Evolutionary conservation across 2,329 filamentous ascomycete genomes (phyloP), one percentile per base, ranked within the genome.

Genomic region (Claviceps humidiphila): DNA sequence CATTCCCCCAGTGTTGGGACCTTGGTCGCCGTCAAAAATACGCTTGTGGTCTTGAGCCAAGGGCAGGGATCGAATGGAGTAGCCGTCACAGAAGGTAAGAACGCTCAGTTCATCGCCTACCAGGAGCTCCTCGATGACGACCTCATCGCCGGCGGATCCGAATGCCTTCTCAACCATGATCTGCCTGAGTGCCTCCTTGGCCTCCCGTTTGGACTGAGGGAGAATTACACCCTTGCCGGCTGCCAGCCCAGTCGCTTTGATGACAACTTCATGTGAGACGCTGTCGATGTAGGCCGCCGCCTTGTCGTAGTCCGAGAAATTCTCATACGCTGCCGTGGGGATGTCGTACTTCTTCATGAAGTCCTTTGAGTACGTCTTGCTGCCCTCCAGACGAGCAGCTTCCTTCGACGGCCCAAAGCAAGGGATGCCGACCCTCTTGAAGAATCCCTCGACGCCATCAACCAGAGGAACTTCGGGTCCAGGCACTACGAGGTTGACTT

Each of bases 31-130:
- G 62, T 98, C 93, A 51, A 86, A 87, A 58, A 94, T 89, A 56
- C 89, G 81, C 77, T 98, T 97, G 74, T 98, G 93, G 67, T 97
- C 93, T 68, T 98, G 93, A 1, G 91, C 91, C 1, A 93, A 85
- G 5, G 91, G 91, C 9, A 97, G 75, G 8, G 85, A 89, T 63
- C 81, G 79, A 65, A 95, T 86, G 1, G 84, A 85, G 64, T 86
- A 85, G 50, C 93, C 93, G 64, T 98, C 93, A 63, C 84, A 88
- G 71, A 98, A 95, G 37, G 85, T 89, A 48, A 98, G 74, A 57
- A 98, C 86, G 63, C 87, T 93, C 56, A 97, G 76, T 69, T 98
- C 93, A 58, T 97, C 89, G 45, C 93, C 93, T 55, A 87, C 81
- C 38, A 98, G 74, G 59, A 87, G 93, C 69, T 98, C 91, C 67